Percentiles rank a stretch among this genome's conserved stretches.
Conservation (phyloP, 176 grass and related monocot species). For the Calamus simplicifolius region DNA sequence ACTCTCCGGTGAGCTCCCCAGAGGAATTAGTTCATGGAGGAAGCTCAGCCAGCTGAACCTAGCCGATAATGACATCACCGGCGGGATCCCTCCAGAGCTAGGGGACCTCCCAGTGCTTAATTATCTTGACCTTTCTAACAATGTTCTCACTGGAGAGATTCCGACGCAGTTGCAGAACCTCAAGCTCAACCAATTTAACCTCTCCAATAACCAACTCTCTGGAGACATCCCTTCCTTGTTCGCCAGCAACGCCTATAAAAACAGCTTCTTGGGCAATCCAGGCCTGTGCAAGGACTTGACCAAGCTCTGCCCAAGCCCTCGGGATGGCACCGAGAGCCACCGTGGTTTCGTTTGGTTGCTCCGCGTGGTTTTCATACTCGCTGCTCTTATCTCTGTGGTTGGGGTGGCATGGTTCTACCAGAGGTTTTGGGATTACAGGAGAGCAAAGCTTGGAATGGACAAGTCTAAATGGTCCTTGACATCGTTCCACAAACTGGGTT, state of each 20-base stretch:
- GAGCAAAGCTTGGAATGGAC: background rate
- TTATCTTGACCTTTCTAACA: background rate
- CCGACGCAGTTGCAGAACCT: slow-evolving; percentile 8
- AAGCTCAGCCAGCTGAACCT: slow-evolving; percentile 12
- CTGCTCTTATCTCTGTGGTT: background rate
- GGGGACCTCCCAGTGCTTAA: slow-evolving; percentile 1
- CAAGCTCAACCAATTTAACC: slow-evolving; percentile 2
- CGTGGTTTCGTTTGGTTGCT: background rate
- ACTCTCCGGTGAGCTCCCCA: slow-evolving; percentile 8
- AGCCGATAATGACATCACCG: slow-evolving; percentile 8
- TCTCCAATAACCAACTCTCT: slow-evolving; percentile 13
- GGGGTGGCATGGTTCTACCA: background rate
- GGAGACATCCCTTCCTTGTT: slow-evolving; percentile 3
- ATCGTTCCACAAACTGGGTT: slow-evolving; percentile 9
- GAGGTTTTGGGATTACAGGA: background rate
- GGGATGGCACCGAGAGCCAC: background rate
- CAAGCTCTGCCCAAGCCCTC: background rate
- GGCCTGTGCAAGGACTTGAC: background rate
- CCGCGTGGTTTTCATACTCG: background rate
- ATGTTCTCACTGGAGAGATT: background rate
- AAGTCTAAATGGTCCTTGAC: background rate
- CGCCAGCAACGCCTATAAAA: background rate
- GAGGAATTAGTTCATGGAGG: slow-evolving; percentile 1
- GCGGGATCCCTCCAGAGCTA: background rate
- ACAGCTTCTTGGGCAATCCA: slow-evolving; percentile 18